Conservation (phyloP, 1,139 yeast species). For the Saccharomyces uvarum region DNA sequence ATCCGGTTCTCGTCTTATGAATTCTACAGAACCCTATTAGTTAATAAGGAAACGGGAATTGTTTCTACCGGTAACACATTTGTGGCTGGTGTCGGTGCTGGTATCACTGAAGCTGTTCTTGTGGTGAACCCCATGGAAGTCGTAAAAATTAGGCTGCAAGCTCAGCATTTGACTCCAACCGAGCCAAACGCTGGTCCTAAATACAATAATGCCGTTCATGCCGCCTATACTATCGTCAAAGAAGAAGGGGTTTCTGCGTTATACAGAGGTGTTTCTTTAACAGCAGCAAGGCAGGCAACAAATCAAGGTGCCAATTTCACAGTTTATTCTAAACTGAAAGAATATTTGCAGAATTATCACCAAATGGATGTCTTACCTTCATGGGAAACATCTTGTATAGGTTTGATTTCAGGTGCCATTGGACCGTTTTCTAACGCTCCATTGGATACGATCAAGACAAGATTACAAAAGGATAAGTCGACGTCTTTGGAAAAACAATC, state of each 20-base stretch:
- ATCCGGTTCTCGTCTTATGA: conserved; percentile 92
- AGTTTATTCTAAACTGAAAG: conserved; percentile 80
- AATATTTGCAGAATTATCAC: conserved; percentile 61
- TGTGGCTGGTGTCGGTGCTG: conserved; percentile 94
- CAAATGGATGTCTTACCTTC: conserved; percentile 61
- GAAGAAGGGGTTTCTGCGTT: conserved; percentile 89
- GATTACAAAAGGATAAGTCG: conserved; percentile 87
- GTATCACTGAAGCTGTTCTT: conserved; percentile 88
- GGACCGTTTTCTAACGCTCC: conserved; percentile 98
- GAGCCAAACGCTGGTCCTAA: conserved; percentile 43
- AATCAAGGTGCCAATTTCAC: conserved; percentile 98
- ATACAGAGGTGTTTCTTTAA: conserved; percentile 89
- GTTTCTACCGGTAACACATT: conserved; percentile 69
- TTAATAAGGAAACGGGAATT: conserved; percentile 53
- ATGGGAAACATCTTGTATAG: conserved; percentile 90
- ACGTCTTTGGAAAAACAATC: conserved; percentile 50
- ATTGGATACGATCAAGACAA: conserved; percentile 90
- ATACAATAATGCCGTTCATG: conserved; percentile 90
- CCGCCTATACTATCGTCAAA: conserved; percentile 70
- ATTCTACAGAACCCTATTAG: conserved; percentile 65
- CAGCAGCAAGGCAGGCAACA: conserved; percentile 96
- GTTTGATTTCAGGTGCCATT: conserved; percentile 89
- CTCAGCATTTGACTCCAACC: conserved; percentile 83
- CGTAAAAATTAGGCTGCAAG: conserved; percentile 91
- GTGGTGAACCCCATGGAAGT: conserved; percentile 97